phyloP scores from a whole-genome alignment of 176 grass and related monocot genomes.

The Saccharum spontaneum region DNA sequence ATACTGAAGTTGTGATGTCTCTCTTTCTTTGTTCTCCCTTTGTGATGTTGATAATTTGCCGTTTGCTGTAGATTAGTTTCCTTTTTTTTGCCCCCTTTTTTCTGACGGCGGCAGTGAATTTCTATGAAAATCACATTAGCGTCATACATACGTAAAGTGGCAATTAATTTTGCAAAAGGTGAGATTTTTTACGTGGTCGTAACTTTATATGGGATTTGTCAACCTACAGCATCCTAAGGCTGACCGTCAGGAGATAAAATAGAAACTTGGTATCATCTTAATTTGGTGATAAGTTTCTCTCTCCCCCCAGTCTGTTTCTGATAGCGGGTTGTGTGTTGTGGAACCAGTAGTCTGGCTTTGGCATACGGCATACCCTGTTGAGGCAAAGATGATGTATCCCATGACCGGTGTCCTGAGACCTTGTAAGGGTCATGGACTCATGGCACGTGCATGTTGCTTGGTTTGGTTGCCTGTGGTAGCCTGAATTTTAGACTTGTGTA shows the following conservation, averaged over 20 bases:
- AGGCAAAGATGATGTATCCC: background rate
- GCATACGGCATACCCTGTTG: background rate
- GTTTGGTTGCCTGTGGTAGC: background rate
- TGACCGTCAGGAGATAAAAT: background rate
- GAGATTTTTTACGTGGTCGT: background rate
- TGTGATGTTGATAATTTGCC: background rate
- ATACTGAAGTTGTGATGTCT: background rate
- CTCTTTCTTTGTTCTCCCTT: background rate
- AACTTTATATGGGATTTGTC: background rate
- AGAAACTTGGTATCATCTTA: background rate
- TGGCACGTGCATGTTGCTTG: background rate
- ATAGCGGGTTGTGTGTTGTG: background rate
- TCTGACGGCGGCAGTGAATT: background rate
- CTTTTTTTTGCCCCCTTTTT: background rate
- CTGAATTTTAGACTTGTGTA: background rate
- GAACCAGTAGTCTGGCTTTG: background rate
- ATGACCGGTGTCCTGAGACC: background rate
- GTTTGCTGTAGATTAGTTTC: slow-evolving; percentile 29
- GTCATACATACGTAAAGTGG: slow-evolving; percentile 14
- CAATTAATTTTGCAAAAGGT: background rate
- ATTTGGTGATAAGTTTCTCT: background rate
- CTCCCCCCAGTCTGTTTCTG: background rate
- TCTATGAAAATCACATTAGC: slow-evolving; percentile 2
- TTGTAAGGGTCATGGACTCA: too few relatives aligned
- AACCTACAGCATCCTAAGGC: background rate